Base-by-base conservation (phyloP, 169 alveolate species). In the Plasmodium vivax region DNA sequence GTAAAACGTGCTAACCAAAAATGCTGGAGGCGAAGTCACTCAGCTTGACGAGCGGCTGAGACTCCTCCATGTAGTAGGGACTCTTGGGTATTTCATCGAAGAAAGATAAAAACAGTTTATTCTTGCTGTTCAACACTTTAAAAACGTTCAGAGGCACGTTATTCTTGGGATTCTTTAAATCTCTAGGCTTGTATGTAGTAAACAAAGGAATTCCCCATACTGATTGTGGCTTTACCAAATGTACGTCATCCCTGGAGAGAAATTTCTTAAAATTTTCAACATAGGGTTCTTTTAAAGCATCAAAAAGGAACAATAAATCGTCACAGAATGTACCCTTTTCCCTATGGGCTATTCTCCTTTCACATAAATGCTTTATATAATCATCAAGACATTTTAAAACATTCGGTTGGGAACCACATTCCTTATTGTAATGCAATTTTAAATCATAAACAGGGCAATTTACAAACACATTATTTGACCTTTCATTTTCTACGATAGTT, bases 351-450 rank as follows among this genome's bases (percentile, higher is more conserved):
- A n/a, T 34, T 88, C 34, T 41, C 9, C 54, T 56, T 38, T 23
- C 14, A 88, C 94, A 88, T 19, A 82, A 34, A 30, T 41, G 56
- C 45, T 80, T 88, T 5, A 88, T 80, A 32, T 58, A 68, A 14
- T 58, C 47, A 51, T 88, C 94, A 62, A 88, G 38, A 80, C 94
- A 88, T 58, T 54, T 36, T 32, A 88, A 88, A 80, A 88, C 62
- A 80, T 79, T 77, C 10, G 41, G 51, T 6, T 36, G 14, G 23
- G 62, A 3, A 38, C 19, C 38, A 36, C 94, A 88, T 10, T 88
- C 94, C 43, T 58, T 80, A 41, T 19, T 62, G 82, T 88, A 88
- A 36, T 88, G 94, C 2, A 88, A 43, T 19, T 88, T 77, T 68
- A 88, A 9, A 71, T 79, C 10, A 43, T 80, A 80, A 38, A 68